Conservation (phyloP, 352 stramenopile genomes). For the Pythium plurisporium region DNA sequence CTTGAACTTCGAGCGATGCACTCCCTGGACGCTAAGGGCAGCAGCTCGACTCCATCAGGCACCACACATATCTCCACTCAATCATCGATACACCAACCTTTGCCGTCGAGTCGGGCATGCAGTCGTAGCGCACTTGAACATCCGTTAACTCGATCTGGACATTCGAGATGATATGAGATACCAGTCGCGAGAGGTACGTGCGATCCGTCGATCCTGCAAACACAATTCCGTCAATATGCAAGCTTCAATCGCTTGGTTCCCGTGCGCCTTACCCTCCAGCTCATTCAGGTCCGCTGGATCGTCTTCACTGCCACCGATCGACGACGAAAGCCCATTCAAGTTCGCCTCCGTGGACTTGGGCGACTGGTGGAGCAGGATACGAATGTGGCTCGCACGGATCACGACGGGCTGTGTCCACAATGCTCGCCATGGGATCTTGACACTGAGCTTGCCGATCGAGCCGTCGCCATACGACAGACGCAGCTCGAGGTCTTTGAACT, state of each 20-base stretch:
- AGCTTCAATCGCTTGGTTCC: too few species aligned
- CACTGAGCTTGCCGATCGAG: constrained; percentile 65
- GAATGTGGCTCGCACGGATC: constrained; percentile 69
- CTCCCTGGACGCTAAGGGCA: constrained; percentile 50
- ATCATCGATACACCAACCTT: constrained; percentile 30
- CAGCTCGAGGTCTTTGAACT: constrained; percentile 78
- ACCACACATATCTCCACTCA: not conserved
- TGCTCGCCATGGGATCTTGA: constrained; percentile 83
- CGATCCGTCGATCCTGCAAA: constrained; percentile 38
- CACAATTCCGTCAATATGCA: too few species aligned
- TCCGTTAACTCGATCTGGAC: constrained; percentile 82
- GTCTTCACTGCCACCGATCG: constrained; percentile 11
- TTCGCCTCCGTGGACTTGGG: constrained; percentile 18
- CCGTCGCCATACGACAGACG: constrained; percentile 75
- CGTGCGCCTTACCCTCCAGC: constrained; percentile 12
- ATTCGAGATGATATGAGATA: constrained; percentile 84
- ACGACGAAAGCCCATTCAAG: constrained; percentile 9
- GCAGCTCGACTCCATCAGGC: not conserved
- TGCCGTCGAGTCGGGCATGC: constrained; percentile 49
- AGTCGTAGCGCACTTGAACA: constrained; percentile 83
- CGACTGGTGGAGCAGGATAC: constrained; percentile 63
- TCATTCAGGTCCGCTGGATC: constrained; percentile 22
- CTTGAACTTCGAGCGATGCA: constrained; percentile 58
- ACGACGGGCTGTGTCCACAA: constrained; percentile 82
- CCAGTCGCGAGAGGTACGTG: constrained; percentile 77